Percentiles rank a stretch among this genome's conserved stretches.
Evolutionary conservation across 306 rosid species (phyloP).

Genomic region (Pyrus communis): DNA sequence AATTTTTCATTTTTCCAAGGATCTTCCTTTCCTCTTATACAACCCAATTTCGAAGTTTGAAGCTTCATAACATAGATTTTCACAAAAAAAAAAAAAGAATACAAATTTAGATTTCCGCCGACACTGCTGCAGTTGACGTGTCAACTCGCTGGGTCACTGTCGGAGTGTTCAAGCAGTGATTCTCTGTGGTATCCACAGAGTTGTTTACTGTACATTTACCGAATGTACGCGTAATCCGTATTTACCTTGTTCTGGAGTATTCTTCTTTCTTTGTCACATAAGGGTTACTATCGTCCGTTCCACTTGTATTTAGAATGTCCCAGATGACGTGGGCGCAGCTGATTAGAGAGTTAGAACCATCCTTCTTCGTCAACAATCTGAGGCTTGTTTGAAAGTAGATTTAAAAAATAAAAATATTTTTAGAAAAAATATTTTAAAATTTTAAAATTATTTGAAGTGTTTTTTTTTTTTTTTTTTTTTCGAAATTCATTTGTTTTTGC

Average conservation of each 20-base stretch:
- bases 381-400: no score
- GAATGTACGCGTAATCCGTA: neutral
- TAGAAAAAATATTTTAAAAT: no score
- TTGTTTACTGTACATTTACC: neutral
- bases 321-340: neutral
- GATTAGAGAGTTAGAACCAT: neutral
- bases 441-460: no score
- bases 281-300: neutral
- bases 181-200: neutral
- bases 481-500: no score
- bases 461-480: no score
- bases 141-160: neutral
- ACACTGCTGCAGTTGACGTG: conserved; percentile 10
- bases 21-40: neutral
- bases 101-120: conserved; percentile 9
- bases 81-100: neutral
- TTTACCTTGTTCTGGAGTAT: neutral
- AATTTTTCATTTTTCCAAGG: neutral
- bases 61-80: neutral
- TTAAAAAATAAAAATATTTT: no score
- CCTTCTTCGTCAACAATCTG: neutral
- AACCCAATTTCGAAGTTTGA: neutral
- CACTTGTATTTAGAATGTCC: neutral
- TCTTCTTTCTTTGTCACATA: neutral
- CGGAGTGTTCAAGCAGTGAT: neutral